Percentiles rank a stretch among this genome's conserved stretches.
Evolutionary conservation across 1,284 basidiomycete species (phyloP).

Genomic region (Irpex sp.): DNA sequence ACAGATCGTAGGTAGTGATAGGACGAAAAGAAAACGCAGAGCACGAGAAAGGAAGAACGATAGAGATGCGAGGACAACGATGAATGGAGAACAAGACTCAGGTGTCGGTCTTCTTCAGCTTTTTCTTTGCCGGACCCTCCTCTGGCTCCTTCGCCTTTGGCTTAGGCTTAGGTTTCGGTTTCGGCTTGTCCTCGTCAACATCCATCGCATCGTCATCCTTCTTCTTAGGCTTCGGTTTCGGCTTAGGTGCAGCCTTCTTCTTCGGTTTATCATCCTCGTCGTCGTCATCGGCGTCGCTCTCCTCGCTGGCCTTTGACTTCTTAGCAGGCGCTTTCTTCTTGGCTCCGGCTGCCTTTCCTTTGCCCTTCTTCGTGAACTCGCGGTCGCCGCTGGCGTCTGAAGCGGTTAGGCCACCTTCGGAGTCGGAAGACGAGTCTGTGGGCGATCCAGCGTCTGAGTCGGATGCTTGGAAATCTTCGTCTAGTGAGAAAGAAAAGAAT

Average conservation of each 20-base stretch:
- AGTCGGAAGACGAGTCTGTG: constrained; percentile 67
- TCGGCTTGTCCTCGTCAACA: constrained; percentile 37
- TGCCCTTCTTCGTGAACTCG: constrained; percentile 50
- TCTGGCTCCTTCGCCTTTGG: constrained; percentile 42
- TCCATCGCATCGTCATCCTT: constrained; percentile 32
- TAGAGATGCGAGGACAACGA: too few species aligned
- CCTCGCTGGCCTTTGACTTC: constrained; percentile 26
- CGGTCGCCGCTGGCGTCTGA: constrained; percentile 78
- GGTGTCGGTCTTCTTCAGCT: constrained; percentile 44
- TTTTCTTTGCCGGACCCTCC: constrained; percentile 69
- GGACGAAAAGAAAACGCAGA: background rate
- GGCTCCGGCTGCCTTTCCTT: constrained; percentile 36
- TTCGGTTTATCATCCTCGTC: constrained; percentile 36
- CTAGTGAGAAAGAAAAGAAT: constrained; percentile 24
- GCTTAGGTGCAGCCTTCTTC: constrained; percentile 29
- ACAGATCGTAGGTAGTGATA: background rate
- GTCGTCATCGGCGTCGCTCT: constrained; percentile 25
- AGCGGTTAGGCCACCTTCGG: constrained; percentile 73
- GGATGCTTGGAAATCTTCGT: constrained; percentile 89
- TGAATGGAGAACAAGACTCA: constrained; percentile 12
- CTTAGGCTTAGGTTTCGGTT: constrained; percentile 40
- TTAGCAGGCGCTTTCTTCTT: constrained; percentile 34
- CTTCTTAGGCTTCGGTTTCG: constrained; percentile 45
- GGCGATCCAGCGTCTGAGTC: constrained; percentile 85
- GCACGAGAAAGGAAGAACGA: too few species aligned